phyloP scores from a whole-genome alignment of 495 filamentous ascomycete species.

The Tuber melanosporum region DNA sequence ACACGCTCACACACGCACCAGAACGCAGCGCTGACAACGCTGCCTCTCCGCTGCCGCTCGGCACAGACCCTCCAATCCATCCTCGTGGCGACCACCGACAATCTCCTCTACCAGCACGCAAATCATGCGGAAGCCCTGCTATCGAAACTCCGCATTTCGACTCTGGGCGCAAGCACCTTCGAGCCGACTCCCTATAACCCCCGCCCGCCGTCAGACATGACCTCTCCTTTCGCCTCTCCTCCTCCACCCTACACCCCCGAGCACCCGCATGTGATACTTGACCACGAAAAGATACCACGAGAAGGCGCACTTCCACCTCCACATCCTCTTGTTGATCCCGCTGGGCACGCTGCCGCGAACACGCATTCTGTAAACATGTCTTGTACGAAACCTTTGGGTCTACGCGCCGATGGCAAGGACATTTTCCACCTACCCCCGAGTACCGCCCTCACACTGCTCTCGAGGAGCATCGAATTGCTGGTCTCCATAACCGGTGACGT shows the following conservation, averaged over 20 bases:
- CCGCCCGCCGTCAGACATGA: conserved; percentile 30
- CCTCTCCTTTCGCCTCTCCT: conserved; percentile 39
- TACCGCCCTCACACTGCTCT: conserved; percentile 73
- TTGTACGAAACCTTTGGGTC: conserved; percentile 36
- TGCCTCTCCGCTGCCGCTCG: conserved; percentile 1
- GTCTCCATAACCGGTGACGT: conserved; percentile 64
- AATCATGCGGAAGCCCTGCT: conserved; percentile 40
- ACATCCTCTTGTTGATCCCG: conserved; percentile 28
- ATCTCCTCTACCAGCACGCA: conserved; percentile 37
- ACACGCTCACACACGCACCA: neutral
- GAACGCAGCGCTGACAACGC: conserved; percentile 4
- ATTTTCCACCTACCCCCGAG: conserved; percentile 66
- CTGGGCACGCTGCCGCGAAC: conserved; percentile 27
- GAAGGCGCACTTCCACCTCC: conserved; percentile 33
- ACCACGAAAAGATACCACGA: conserved; percentile 40
- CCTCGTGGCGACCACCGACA: conserved; percentile 39
- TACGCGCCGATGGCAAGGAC: conserved; percentile 46
- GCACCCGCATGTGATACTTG: conserved; percentile 39
- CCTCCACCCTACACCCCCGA: conserved; percentile 39
- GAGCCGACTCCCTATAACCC: conserved; percentile 36
- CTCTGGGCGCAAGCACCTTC: conserved; percentile 33
- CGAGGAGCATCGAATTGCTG: conserved; percentile 64
- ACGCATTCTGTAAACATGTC: conserved; percentile 29
- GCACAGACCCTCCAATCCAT: conserved; percentile 6
- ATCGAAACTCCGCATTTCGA: conserved; percentile 41